Evolutionary conservation across 805 yeast species (phyloP), one percentile per base, ranked within the genome.

Genomic region (Candida endomychidarum): DNA sequence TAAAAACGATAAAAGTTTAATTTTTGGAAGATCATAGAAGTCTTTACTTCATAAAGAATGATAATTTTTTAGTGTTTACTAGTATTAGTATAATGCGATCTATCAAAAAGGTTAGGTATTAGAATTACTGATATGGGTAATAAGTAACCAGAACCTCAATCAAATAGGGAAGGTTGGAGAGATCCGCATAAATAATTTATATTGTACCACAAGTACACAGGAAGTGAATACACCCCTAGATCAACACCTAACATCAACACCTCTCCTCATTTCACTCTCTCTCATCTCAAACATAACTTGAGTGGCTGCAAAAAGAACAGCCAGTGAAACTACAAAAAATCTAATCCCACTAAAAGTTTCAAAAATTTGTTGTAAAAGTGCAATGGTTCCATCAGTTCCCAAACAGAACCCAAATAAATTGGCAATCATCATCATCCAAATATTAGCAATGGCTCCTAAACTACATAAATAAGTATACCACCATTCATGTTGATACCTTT

Each of bases 381-480:
- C 67, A 19, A 72, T 49, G 19, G 90, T 80, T 1, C 99, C 99
- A 44, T 88, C 96, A 20, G 81, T 70, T 7, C 97, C 98, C 23
- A 93, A 72, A 52, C 97, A 93, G 61, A 93, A 93, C 0, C 99
- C 99, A 55, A 85, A 88, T 38, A 95, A 64, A 54, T 93, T 93
- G 11, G 98, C 98, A 48, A 89, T 75, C 89, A 93, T 89, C 99
- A 93, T 91, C 83, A 91, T 76, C 96, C 96, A 91, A 42, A 93
- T 83, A 60, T 93, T 93, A 16, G 74, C 55, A 20, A 90, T 95
- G 3, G 91, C 96, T 3, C 99, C 99, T 5, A 78, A 49, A 0
- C 89, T 96, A 62, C 96, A 86, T 10, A 82, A 53, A 56, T 83
- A 86, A 50, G 97, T 75, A 60, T 74, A 93, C 86, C 91, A 82